Evolutionary conservation across 345 rosid genomes (phyloP).

Genomic region (Erodium maritimum): DNA sequence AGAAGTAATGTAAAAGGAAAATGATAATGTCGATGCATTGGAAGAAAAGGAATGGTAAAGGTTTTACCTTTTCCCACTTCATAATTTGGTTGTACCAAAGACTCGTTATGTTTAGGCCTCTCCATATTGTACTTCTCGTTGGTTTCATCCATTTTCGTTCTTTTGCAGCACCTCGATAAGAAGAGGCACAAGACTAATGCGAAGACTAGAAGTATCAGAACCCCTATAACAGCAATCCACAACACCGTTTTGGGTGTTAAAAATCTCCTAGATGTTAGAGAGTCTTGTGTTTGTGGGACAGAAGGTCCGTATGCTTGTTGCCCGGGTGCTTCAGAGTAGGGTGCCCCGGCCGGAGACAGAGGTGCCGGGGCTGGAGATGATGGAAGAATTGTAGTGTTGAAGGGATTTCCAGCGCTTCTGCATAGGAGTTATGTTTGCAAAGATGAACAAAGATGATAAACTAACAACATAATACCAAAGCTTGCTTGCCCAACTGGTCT

Average conservation of each 20-base stretch:
- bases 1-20: not conserved
- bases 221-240: slow-evolving; percentile 34
- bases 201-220: slow-evolving; percentile 19
- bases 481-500: too few relatives aligned
- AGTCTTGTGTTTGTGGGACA: slow-evolving; percentile 20
- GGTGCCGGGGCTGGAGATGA: slow-evolving; percentile 47
- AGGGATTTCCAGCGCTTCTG: slow-evolving; percentile 95
- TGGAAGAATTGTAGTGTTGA: slow-evolving; percentile 59
- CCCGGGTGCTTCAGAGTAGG: slow-evolving; percentile 16
- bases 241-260: slow-evolving; percentile 28
- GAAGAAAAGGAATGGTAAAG: slow-evolving; percentile 2
- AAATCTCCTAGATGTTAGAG: slow-evolving; percentile 26
- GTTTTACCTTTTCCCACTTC: slow-evolving; percentile 38
- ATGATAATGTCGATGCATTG: too few relatives aligned
- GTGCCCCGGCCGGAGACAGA: slow-evolving; percentile 28
- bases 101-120: slow-evolving; percentile 24
- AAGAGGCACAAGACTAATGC: slow-evolving; percentile 34
- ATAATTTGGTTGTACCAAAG: slow-evolving; percentile 19
- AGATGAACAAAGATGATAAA: not conserved
- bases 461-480: not conserved
- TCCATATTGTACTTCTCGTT: slow-evolving; percentile 15
- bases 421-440: slow-evolving; percentile 1
- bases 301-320: slow-evolving; percentile 9
- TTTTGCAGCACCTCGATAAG: slow-evolving; percentile 35
- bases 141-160: slow-evolving; percentile 13